These are phyloP conservation scores for Trapa incisa DNA, from an alignment of 345 rosid genomes.

Conservation along the genomic window DNA sequence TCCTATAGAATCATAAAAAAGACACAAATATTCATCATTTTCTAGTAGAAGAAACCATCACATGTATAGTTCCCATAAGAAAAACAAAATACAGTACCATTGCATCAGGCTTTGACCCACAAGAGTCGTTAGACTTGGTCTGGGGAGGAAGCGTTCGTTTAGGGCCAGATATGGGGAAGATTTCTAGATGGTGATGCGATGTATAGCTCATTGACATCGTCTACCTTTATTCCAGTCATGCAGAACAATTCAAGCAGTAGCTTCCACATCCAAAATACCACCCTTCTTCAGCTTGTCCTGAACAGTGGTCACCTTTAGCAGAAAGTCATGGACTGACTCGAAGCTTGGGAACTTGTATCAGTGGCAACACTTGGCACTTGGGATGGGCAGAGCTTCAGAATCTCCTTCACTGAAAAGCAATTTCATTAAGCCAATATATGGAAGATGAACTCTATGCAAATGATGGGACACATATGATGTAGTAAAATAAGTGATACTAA, in stretches of 20 bases:
- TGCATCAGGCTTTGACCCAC: no score
- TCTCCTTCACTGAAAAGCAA: constrained; percentile 54
- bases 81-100: no score
- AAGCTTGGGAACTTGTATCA: constrained; percentile 67
- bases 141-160: background rate
- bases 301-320: constrained; percentile 72
- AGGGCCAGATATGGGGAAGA: background rate
- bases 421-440: background rate
- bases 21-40: no score
- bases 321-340: constrained; percentile 73
- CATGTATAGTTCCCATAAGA: no score
- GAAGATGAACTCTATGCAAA: background rate
- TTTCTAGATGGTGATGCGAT: background rate
- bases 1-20: no score
- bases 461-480: background rate
- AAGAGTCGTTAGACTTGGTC: background rate
- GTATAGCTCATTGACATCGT: background rate
- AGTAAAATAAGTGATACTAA: background rate
- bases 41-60: no score
- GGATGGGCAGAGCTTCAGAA: constrained; percentile 67
- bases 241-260: constrained; percentile 78
- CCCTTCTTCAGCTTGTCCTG: constrained; percentile 96
- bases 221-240: constrained; percentile 90
- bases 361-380: constrained; percentile 38
- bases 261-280: constrained; percentile 73